Evolutionary conservation across 1,284 basidiomycete species (phyloP).

Genomic region (Sphaerobolus stellatus): DNA sequence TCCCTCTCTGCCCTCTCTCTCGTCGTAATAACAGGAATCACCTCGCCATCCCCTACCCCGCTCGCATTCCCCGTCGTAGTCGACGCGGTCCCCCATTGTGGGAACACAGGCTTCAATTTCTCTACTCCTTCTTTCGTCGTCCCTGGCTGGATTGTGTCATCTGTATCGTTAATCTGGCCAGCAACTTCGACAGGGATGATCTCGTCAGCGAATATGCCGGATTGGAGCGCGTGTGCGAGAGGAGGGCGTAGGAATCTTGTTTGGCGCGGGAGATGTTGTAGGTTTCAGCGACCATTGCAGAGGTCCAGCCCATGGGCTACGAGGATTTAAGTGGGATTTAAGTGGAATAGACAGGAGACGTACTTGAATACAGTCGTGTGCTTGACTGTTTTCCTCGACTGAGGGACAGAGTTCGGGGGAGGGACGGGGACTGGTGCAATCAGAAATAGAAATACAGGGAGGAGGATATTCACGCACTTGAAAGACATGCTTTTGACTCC

Average conservation of each 20-base stretch:
- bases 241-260: constrained; percentile 80
- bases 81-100: constrained; percentile 71
- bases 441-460: no score
- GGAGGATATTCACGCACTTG: constrained; percentile 65
- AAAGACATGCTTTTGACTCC: constrained; percentile 85
- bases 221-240: constrained; percentile 77
- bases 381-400: constrained; percentile 52
- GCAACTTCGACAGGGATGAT: constrained; percentile 77
- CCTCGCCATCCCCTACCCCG: constrained; percentile 94
- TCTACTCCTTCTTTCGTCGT: constrained; percentile 70
- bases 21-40: constrained; percentile 84
- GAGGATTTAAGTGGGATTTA: constrained; percentile 2
- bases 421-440: constrained; percentile 61
- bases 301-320: constrained; percentile 92
- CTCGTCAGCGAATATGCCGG: constrained; percentile 78
- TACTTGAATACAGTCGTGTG: constrained; percentile 77
- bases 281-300: constrained; percentile 78
- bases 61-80: constrained; percentile 92
- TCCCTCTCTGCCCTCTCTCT: constrained; percentile 81
- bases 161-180: no score
- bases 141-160: constrained; percentile 80
- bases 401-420: constrained; percentile 67
- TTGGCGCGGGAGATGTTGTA: constrained; percentile 73
- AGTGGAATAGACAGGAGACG: constrained; percentile 17
- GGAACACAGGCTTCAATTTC: constrained; percentile 71